Percentiles rank a stretch among this genome's conserved stretches.
These are phyloP conservation scores for Hyphopichia khmerensis DNA, from an alignment of 1,139 yeast species.

Conservation along the genomic window DNA sequence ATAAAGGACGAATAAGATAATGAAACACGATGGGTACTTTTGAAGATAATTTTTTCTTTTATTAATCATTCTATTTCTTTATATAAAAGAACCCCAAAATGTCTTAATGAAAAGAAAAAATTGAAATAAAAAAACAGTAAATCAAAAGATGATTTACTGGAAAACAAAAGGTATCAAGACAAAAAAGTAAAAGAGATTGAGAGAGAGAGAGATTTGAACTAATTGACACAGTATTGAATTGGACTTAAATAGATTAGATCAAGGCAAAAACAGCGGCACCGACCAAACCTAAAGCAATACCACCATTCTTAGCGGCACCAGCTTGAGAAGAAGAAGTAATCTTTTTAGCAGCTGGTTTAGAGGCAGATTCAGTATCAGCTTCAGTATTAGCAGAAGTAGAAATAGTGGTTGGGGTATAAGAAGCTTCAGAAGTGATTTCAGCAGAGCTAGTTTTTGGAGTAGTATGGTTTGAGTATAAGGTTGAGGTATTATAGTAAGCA, in stretches of 20 bases:
- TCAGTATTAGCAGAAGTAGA: constrained; percentile 2
- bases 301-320: constrained; percentile 31
- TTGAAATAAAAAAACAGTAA: neutral
- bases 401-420: constrained; percentile 8
- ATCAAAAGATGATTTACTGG: neutral
- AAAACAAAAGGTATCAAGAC: neutral
- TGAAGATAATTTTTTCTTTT: neutral
- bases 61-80: constrained; percentile 1
- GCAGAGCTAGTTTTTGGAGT: constrained; percentile 10
- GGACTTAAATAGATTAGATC: constrained; percentile 20
- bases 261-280: constrained; percentile 50
- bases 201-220: neutral
- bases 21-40: neutral
- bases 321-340: constrained; percentile 19
- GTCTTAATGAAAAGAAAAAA: neutral
- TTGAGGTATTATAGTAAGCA: constrained; percentile 7
- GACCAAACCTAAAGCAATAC: constrained; percentile 45
- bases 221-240: neutral
- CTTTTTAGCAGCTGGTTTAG: constrained; percentile 8
- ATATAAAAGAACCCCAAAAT: constrained; percentile 1
- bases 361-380: neutral
- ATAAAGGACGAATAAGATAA: too few species aligned
- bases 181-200: neutral
- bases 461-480: constrained; percentile 11
- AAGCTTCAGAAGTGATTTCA: constrained; percentile 8